phyloP scores from a whole-genome alignment of 768 basidiomycete species.

The Phylloporus arenicola region DNA sequence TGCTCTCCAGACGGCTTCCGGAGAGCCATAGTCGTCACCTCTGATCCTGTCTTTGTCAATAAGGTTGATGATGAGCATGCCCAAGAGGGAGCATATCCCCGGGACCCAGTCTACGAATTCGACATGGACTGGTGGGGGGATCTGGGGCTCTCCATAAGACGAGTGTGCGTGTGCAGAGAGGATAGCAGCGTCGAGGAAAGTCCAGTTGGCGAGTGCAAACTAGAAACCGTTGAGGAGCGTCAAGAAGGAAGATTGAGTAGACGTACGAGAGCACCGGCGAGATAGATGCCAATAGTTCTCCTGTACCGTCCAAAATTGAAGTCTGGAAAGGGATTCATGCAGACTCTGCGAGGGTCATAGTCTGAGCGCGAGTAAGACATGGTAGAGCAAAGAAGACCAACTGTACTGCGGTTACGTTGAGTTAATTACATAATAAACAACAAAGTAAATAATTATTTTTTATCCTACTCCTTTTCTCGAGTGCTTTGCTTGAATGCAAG shows the following conservation, averaged over 20 bases:
- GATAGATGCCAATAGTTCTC: conserved; percentile 80
- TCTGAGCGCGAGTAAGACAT: conserved; percentile 40
- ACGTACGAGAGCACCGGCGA: conserved; percentile 87
- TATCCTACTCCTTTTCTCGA: background rate
- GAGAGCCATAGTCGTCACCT: conserved; percentile 77
- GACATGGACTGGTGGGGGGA: conserved; percentile 74
- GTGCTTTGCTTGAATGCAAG: conserved; percentile 17
- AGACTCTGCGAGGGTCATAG: conserved; percentile 86
- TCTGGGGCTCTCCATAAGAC: conserved; percentile 64
- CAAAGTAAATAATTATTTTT: background rate
- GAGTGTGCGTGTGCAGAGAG: conserved; percentile 81
- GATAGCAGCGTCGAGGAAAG: conserved; percentile 89
- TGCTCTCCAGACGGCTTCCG: conserved; percentile 86
- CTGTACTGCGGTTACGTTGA: background rate
- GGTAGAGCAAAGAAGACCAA: background rate
- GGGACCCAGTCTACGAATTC: conserved; percentile 97
- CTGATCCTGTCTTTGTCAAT: conserved; percentile 91
- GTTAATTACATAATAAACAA: conserved; percentile 18
- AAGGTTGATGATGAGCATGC: conserved; percentile 87
- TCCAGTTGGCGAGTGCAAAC: conserved; percentile 96
- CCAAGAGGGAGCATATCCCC: conserved; percentile 86
- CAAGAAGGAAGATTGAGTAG: background rate
- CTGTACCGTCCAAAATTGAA: conserved; percentile 70
- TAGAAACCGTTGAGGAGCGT: conserved; percentile 25
- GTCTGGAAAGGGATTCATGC: conserved; percentile 81